A percentile compares a stretch with the other conserved stretches of the same genome.
These are phyloP conservation scores for Lycium ferocissimum DNA, from an alignment of 257 asterid genomes.

Conservation along the genomic window DNA sequence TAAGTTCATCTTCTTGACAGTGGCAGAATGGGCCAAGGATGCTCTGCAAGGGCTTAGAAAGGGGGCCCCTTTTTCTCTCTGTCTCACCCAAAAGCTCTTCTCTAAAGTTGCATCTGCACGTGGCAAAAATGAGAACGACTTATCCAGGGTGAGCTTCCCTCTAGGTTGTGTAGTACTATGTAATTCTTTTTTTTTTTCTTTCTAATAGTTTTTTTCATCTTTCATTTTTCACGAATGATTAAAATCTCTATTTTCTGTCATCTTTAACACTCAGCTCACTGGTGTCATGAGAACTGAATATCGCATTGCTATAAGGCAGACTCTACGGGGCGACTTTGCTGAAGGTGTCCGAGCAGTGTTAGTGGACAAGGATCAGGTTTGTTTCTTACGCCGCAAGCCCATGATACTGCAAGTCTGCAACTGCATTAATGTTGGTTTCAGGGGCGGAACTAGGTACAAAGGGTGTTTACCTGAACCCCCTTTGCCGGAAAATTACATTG, in stretches of 20 bases:
- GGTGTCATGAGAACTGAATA: slow-evolving; percentile 94
- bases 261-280: slow-evolving; percentile 59
- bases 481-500: too few relatives aligned
- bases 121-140: slow-evolving; percentile 54
- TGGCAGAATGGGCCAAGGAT: slow-evolving; percentile 97
- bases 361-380: slow-evolving; percentile 96
- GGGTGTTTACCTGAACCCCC: too few relatives aligned
- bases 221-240: background rate
- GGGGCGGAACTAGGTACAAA: too few relatives aligned
- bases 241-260: background rate
- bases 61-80: slow-evolving; percentile 96
- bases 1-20: slow-evolving; percentile 46
- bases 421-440: background rate
- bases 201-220: slow-evolving; percentile 25
- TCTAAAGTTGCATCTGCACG: slow-evolving; percentile 80
- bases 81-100: slow-evolving; percentile 77
- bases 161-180: slow-evolving; percentile 15
- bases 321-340: slow-evolving; percentile 78
- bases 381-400: slow-evolving; percentile 31
- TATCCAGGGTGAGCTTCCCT: slow-evolving; percentile 62
- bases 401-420: background rate
- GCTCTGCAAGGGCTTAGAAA: slow-evolving; percentile 86
- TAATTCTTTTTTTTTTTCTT: slow-evolving; percentile 15
- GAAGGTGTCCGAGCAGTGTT: slow-evolving; percentile 99
- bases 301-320: slow-evolving; percentile 78